Percentiles rank a stretch among this genome's conserved stretches.
Conservation (phyloP, 1,284 basidiomycete species). For the Cutaneotrichosporon spelunceum region DNA sequence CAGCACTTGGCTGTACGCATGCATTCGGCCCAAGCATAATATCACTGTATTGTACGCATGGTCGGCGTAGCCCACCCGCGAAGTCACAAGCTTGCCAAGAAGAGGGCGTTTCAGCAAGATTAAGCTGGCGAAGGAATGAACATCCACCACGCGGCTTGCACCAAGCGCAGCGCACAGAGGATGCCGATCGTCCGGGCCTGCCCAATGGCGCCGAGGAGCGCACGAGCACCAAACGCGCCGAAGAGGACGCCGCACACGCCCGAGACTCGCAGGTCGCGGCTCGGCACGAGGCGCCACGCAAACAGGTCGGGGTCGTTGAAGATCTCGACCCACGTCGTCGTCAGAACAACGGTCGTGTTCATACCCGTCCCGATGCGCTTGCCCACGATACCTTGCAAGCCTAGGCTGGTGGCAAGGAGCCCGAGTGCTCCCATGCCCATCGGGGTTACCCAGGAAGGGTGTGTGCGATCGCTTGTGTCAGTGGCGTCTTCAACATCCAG, state of each 20-base stretch:
- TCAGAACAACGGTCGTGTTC: conserved; percentile 58
- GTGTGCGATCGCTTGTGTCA: conserved; percentile 52
- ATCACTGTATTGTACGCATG: too few relatives aligned
- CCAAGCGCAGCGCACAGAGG: conserved; percentile 62
- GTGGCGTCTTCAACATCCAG: neutral
- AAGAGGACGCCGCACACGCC: conserved; percentile 66
- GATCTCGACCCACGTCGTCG: conserved; percentile 81
- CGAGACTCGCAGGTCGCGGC: conserved; percentile 69
- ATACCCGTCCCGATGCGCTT: conserved; percentile 73
- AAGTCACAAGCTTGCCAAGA: too few relatives aligned
- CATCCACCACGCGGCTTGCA: conserved; percentile 66
- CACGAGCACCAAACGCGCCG: conserved; percentile 70
- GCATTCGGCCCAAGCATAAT: too few relatives aligned
- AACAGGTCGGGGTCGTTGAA: conserved; percentile 71
- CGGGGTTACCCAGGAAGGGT: conserved; percentile 66
- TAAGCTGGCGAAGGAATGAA: conserved; percentile 55
- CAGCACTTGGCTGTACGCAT: too few relatives aligned
- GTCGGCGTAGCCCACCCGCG: too few relatives aligned
- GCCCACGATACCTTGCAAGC: conserved; percentile 71
- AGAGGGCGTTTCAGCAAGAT: too few relatives aligned
- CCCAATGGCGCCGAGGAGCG: conserved; percentile 49
- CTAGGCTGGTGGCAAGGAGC: conserved; percentile 73
- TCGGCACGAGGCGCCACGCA: conserved; percentile 56
- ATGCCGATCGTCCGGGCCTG: conserved; percentile 57
- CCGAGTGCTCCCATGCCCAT: conserved; percentile 66